Evolutionary conservation across 208 protist species (phyloP), one percentile per base, ranked within the genome.

Genomic region (Naegleria fowleri): DNA sequence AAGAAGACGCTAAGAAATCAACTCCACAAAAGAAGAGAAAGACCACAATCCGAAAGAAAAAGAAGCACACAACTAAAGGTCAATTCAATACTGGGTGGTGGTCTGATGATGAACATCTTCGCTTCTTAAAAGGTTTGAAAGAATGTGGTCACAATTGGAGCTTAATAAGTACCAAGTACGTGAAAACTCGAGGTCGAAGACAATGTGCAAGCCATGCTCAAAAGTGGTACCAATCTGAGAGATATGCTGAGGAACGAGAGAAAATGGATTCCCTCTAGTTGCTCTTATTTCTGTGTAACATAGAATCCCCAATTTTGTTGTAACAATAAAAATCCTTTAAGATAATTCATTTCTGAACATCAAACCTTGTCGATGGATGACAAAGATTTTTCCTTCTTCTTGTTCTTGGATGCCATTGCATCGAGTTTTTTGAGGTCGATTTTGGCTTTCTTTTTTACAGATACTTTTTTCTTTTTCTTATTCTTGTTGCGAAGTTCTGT

Each of bases 201-300:
- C 67, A 79, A 79, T 79, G 67, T 79, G 67, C 67, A 36, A 79
- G 67, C 36, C 67, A 79, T 36, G 67, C 67, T 79, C 67, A 79
- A 79, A 79, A 79, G 29, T 79, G 67, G 67, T 79, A 79, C 25
- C 67, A 36, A 25, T 79, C 67, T 9, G 25, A 13, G 5, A 25
- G 67, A 36, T 79, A 79, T 36, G 19, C 29, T 36, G 67, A 79
- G 25, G 67, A 79, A 7, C 16, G 29, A 79, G 67, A 79, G n/a
- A 25, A 79, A 36, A 79, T 79, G 67, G 29, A 79, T 13, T 36
- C 19, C 13, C 13, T 79, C 25, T 79, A 79, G 36, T 13, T 29
- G 6, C 16, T 13, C 19, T 33, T 36, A 36, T 29, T 25, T 79
- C 13, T 16, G 7, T 48, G n/a, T n/a, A n/a, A n/a, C n/a, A n/a